Evolutionary conservation across 2,329 filamentous ascomycete genomes (phyloP), one percentile per base, ranked within the genome.

Genomic region (Aspergillus unguis): DNA sequence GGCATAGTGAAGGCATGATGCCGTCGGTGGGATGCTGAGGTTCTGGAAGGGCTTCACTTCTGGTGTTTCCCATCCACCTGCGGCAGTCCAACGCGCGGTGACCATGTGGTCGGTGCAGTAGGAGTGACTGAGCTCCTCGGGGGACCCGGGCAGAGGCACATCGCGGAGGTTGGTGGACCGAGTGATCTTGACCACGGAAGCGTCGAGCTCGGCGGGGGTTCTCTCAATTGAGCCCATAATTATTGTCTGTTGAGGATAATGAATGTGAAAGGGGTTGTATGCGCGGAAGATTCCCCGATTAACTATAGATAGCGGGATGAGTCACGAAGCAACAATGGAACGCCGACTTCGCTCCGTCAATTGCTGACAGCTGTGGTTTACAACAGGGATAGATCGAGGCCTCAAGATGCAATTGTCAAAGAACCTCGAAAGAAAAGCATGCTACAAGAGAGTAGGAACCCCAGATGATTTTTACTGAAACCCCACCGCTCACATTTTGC

Each of bases 31-130:
- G 64, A 95, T 83, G 57, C 80, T 80, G 48, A 95, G 75, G 8
- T 88, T 86, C 0, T 88, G 87, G 71, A 90, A 94, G 27, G 90
- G 87, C 68, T 84, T 82, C 53, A 95, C 80, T 62, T 86, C 80
- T 1, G 90, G 90, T 1, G 81, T 77, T 35, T 80, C 78, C 90
- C 90, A 95, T 62, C 90, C 90, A 23, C 73, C 67, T 40, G 75
- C 68, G 25, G 71, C 73, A 32, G 79, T 84, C 90, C 90, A 95
- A 49, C 76, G 74, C 23, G 79, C 86, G 47, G 85, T 86, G 63
- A 94, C 78, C 90, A 96, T 95, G 78, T 96, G 92, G 78, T 96
- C 91, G 57, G 88, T 91, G 77, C 79, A 82, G 54, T 68, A 57
- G 29, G 65, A 71, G 51, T 73, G 69, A 56, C 68, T 66, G 62